Evolutionary conservation across 805 yeast species (phyloP).

Genomic region (Metschnikowia rubicola): DNA sequence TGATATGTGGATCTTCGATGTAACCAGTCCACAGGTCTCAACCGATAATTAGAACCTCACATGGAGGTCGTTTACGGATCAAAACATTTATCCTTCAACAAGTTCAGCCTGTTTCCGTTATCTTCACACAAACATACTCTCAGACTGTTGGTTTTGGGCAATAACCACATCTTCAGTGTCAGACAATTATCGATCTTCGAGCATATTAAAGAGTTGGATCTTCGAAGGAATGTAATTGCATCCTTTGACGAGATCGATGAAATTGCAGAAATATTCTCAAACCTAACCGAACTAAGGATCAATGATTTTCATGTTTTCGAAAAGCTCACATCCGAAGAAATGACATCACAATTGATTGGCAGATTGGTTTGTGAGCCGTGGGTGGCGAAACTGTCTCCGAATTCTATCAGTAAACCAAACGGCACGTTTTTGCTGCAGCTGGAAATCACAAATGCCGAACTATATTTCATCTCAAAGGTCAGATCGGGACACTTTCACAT

Average conservation of each 20-base stretch:
- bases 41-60: too few species aligned
- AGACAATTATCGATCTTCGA: not conserved
- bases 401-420: conserved; percentile 38
- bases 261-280: conserved; percentile 35
- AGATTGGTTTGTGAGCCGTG: conserved; percentile 29
- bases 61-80: too few species aligned
- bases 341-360: conserved; percentile 42
- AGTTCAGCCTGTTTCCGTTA: conserved; percentile 18
- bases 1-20: too few species aligned
- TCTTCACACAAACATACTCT: not conserved
- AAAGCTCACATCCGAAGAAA: conserved; percentile 26
- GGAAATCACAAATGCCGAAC: conserved; percentile 63
- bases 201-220: conserved; percentile 35
- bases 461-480: conserved; percentile 58
- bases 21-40: too few species aligned
- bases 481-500: conserved; percentile 21
- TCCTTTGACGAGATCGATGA: conserved; percentile 49
- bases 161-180: conserved; percentile 6
- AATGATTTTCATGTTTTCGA: conserved; percentile 51
- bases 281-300: conserved; percentile 45
- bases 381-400: not conserved
- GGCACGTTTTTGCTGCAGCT: conserved; percentile 48
- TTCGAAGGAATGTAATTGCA: conserved; percentile 48
- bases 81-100: conserved; percentile 40
- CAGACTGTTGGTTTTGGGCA: conserved; percentile 1